Base-by-base conservation (phyloP, 306 rosid genomes). In the Fagus crenata region DNA sequence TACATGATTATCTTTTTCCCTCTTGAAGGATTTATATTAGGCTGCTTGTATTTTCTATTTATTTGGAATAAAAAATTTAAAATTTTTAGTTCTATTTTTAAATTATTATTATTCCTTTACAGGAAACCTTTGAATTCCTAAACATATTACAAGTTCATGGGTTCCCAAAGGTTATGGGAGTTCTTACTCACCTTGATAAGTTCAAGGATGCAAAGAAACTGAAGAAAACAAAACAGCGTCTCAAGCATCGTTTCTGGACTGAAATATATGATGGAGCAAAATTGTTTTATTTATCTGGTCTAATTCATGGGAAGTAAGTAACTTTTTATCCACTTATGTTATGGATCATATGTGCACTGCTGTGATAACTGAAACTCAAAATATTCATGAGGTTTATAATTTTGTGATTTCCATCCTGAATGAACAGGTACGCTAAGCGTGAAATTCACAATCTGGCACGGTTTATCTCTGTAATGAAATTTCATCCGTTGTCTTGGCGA, bases 41-140 rank as follows among this genome's bases (percentile, higher is more conserved):
- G 55, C 5, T 60, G 56, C 7, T 53, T 36, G 13, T 60, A 32
- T 41, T 28, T 74, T 31, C 78, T 15, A 56, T 35, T 33, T 14
- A 6, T 43, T 8, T 43, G 31, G 36, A 46, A 7, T 18, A 53
- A 71, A 58, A 39, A n/a, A 4, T 7, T 39, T 5, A 7, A 8
- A 60, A 41, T 2, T 80, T 36, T 41, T 54, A 18, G 3, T 5
- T 49, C 46, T 43, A 53, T n/a, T 37, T 36, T 77, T 74, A 67
- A 67, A 72, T 71, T 2, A 36, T 18, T 70, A 41, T 14, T 35
- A 60, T 46, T 32, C 17, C 55, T 53, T 83, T 83, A 67, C 87
- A 93, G 98, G 98, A 95, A 80, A 95, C 98, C 15, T 92, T 95
- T 89, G 98, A 95, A 80, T 95, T 95, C 83, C 97, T 95, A 67